Evolutionary conservation across 2,329 filamentous ascomycete species (phyloP).

Genomic region (Colletotrichum cereale): DNA sequence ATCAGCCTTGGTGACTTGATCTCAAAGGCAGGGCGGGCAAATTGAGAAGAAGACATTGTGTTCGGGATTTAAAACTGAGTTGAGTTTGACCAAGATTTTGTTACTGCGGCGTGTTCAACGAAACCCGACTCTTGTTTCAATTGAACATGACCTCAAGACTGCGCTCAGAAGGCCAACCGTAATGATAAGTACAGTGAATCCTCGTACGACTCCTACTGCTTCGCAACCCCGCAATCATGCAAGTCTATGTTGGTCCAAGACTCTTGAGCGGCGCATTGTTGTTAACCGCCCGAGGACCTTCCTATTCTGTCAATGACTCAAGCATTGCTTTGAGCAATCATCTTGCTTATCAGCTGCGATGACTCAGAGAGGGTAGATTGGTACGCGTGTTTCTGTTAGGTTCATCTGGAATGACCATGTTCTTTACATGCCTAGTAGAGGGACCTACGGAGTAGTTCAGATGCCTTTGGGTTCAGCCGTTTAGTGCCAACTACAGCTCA

Average conservation of each 20-base stretch:
- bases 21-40: background rate
- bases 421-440: background rate
- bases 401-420: background rate
- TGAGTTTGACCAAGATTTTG: background rate
- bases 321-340: no score
- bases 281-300: background rate
- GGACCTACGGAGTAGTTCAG: no score
- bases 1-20: background rate
- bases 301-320: background rate
- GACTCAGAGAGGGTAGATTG: background rate
- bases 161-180: no score
- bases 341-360: background rate
- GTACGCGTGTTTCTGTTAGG: background rate
- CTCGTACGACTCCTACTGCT: background rate
- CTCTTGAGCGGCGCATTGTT: background rate
- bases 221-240: background rate
- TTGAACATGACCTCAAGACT: no score
- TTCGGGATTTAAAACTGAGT: no score
- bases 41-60: background rate
- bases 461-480: background rate
- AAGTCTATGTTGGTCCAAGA: background rate
- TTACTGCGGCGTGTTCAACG: background rate
- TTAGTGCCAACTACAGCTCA: background rate
- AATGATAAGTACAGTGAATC: background rate
- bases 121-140: background rate